Conservation (phyloP, 2,329 filamentous ascomycete species). For the Ceratocystis lukuohia region DNA sequence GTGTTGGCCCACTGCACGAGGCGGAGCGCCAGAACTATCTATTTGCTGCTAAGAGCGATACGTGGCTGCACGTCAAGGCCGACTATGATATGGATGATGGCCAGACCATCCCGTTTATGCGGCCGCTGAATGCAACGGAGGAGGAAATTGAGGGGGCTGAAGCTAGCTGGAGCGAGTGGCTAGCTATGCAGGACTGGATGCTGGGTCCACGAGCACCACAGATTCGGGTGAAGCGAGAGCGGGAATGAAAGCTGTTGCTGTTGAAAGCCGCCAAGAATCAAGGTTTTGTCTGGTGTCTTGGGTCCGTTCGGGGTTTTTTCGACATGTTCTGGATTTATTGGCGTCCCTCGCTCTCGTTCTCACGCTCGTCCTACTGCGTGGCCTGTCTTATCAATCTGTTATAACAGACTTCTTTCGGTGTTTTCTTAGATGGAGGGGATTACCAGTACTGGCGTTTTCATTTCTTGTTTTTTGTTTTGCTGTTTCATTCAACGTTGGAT, state of each 20-base stretch:
- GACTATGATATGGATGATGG: constrained; percentile 78
- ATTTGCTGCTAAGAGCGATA: constrained; percentile 85
- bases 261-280: neutral
- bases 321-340: neutral
- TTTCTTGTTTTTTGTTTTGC: neutral
- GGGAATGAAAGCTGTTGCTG: neutral
- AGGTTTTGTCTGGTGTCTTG: neutral
- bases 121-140: constrained; percentile 64
- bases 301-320: neutral
- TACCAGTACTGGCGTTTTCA: neutral
- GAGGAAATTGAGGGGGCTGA: constrained; percentile 75
- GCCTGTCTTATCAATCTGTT: neutral
- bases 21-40: constrained; percentile 87
- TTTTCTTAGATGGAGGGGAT: neutral
- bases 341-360: neutral
- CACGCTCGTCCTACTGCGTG: neutral
- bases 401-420: neutral
- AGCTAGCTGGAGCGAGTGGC: constrained; percentile 81
- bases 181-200: constrained; percentile 98
- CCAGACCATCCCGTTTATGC: constrained; percentile 77
- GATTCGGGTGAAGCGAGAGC: constrained; percentile 12
- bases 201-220: constrained; percentile 62
- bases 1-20: constrained; percentile 72
- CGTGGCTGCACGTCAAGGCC: constrained; percentile 77
- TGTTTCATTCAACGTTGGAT: neutral